These are phyloP conservation scores for Penicillium sclerotigenum DNA, from an alignment of 2,329 filamentous ascomycete species.

Conservation along the genomic window DNA sequence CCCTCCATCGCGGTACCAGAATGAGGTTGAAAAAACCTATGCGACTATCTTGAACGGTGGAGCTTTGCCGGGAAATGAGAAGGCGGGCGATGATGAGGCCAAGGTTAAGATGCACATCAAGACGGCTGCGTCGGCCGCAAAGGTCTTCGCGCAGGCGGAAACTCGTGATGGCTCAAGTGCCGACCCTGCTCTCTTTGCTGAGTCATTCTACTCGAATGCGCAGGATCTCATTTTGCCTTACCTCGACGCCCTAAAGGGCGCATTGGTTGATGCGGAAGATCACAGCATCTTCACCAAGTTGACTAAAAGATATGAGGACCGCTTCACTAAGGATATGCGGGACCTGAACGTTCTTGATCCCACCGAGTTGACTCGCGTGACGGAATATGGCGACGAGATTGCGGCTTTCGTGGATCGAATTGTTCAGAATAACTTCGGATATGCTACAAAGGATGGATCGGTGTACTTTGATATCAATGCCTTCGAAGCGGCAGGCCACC, in stretches of 20 bases:
- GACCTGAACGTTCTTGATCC: slow-evolving; percentile 80
- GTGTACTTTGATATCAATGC: slow-evolving; percentile 91
- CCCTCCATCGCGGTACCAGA: slow-evolving; percentile 47
- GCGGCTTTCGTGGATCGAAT: slow-evolving; percentile 79
- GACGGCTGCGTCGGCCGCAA: slow-evolving; percentile 54
- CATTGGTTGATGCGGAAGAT: slow-evolving; percentile 57
- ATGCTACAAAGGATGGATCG: slow-evolving; percentile 70
- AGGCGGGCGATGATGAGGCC: slow-evolving; percentile 72
- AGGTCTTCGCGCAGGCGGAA: slow-evolving; percentile 45
- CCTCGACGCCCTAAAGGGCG: slow-evolving; percentile 63
- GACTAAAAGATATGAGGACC: slow-evolving; percentile 79
- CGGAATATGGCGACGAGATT: slow-evolving; percentile 85
- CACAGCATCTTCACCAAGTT: slow-evolving; percentile 82
- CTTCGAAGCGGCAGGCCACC: slow-evolving; percentile 80
- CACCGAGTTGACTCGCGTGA: slow-evolving; percentile 82
- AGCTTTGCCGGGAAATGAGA: slow-evolving; percentile 51
- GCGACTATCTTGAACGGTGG: slow-evolving; percentile 54
- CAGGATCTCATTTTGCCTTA: slow-evolving; percentile 76
- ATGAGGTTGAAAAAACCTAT: slow-evolving; percentile 52
- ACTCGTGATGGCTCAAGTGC: slow-evolving; percentile 17
- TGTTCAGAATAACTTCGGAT: slow-evolving; percentile 81
- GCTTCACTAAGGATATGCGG: slow-evolving; percentile 85
- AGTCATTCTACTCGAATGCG: slow-evolving; percentile 56
- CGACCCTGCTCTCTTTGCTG: slow-evolving; percentile 27
- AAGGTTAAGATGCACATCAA: slow-evolving; percentile 88